Evolutionary conservation across 2,329 filamentous ascomycete genomes (phyloP).

Genomic region (Helotiales sp.): DNA sequence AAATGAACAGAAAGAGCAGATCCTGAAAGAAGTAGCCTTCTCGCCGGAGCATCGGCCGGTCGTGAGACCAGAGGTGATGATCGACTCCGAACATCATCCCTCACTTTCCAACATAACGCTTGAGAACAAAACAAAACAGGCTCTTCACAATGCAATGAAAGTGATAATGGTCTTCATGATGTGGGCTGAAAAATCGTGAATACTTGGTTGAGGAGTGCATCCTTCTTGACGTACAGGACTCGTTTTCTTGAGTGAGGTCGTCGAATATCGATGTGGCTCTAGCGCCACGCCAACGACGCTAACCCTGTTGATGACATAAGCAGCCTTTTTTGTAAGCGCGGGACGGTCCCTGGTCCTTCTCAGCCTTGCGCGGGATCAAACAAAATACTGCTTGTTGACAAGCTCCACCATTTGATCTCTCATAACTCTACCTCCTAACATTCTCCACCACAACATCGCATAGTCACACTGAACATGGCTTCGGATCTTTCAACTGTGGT

Average conservation of each 20-base stretch:
- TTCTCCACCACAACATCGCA: constrained; percentile 5
- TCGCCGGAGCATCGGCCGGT: neutral
- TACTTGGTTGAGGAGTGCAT: neutral
- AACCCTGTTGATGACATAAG: no score
- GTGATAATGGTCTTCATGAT: no score
- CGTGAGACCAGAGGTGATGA: neutral
- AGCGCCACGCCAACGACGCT: no score
- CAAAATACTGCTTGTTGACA: constrained; percentile 8
- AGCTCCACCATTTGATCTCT: neutral
- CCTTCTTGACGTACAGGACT: neutral
- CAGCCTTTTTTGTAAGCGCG: no score
- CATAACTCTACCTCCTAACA: neutral
- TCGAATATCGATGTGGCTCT: no score
- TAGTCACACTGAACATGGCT: constrained; percentile 55
- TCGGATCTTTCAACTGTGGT: constrained; percentile 68
- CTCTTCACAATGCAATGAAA: neutral
- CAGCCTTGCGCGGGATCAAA: constrained; percentile 1
- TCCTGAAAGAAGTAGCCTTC: neutral
- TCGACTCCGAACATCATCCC: constrained; percentile 7
- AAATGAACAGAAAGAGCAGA: neutral
- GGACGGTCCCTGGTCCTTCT: neutral
- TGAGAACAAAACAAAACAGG: neutral
- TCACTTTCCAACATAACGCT: neutral
- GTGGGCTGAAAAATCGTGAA: neutral
- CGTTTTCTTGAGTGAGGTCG: neutral